Percentiles rank a stretch among this genome's conserved stretches.
phyloP scores from a whole-genome alignment of 179 eudicot genomes.

The Spinacia oleracea region DNA sequence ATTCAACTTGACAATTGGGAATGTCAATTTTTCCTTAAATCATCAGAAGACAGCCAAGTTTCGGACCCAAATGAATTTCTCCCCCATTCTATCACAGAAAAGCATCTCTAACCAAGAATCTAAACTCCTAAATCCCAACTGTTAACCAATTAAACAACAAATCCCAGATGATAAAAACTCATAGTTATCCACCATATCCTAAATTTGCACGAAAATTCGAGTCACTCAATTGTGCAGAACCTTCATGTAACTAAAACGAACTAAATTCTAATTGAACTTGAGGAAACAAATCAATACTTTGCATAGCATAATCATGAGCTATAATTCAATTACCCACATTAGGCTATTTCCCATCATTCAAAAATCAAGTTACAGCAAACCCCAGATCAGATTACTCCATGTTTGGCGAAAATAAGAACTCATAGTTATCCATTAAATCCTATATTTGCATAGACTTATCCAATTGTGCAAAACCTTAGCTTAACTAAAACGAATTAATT shows the following conservation, averaged over 20 bases:
- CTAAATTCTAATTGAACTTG: neutral
- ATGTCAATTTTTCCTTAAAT: neutral
- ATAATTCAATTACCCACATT: constrained; percentile 14
- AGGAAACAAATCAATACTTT: neutral
- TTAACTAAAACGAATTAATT: too few species aligned
- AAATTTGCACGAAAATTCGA: neutral
- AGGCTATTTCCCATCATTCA: constrained; percentile 20
- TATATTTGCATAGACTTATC: too few species aligned
- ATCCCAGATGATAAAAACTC: neutral
- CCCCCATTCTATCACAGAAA: neutral
- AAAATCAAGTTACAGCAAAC: neutral
- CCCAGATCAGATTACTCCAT: constrained; percentile 4
- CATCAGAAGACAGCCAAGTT: neutral
- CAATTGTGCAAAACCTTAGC: too few species aligned
- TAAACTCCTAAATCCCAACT: neutral
- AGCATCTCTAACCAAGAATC: neutral
- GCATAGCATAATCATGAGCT: constrained; percentile 13
- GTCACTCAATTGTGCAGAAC: neutral
- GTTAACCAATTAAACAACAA: neutral
- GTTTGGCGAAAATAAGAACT: neutral
- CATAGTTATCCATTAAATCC: too few species aligned
- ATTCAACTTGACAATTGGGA: neutral
- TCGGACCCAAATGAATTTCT: constrained; percentile 2
- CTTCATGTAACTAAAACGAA: neutral
- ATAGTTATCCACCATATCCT: constrained; percentile 1